Percentiles rank a stretch among this genome's conserved stretches.
Conservation (phyloP, 2,329 filamentous ascomycete species). For the Pseudogymnoascus destructans region DNA sequence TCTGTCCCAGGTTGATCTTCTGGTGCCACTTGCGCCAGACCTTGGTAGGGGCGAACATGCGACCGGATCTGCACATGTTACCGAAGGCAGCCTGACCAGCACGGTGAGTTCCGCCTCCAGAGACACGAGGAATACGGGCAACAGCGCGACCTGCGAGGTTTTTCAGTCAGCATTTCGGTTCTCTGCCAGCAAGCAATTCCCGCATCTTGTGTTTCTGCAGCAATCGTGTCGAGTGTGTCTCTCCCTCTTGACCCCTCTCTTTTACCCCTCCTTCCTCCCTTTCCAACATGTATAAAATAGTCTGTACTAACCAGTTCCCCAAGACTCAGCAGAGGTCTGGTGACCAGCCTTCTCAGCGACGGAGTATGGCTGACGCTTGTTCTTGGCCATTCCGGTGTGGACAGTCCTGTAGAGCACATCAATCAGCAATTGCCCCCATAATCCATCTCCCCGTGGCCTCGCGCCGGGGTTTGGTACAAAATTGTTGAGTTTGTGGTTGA, state of each 20-base stretch:
- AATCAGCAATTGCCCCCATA: constrained; percentile 8
- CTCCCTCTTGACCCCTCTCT: not conserved
- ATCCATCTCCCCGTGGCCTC: not conserved
- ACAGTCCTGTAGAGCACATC: constrained; percentile 40
- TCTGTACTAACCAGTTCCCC: constrained; percentile 85
- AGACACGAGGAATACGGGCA: constrained; percentile 99
- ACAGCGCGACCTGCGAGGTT: constrained; percentile 72
- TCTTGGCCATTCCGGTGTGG: constrained; percentile 99
- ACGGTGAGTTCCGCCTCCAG: constrained; percentile 99
- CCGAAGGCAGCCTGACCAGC: constrained; percentile 99
- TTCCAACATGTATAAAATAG: constrained; percentile 18
- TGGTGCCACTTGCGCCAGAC: constrained; percentile 99
- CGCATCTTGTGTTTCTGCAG: not conserved
- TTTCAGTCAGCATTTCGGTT: constrained; percentile 13
- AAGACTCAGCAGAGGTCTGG: constrained; percentile 99
- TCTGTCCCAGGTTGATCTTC: constrained; percentile 99
- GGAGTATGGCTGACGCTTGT: constrained; percentile 98
- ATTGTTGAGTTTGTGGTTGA: constrained; percentile 1
- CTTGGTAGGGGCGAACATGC: constrained; percentile 99
- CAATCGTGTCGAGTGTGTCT: not conserved
- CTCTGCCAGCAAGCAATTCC: not conserved
- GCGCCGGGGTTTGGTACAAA: not conserved
- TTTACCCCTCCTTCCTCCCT: not conserved
- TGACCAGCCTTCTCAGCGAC: constrained; percentile 99
- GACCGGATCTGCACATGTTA: constrained; percentile 99